Evolutionary conservation across 2,329 filamentous ascomycete genomes (phyloP).

Genomic region (Apiospora kogelbergensis): DNA sequence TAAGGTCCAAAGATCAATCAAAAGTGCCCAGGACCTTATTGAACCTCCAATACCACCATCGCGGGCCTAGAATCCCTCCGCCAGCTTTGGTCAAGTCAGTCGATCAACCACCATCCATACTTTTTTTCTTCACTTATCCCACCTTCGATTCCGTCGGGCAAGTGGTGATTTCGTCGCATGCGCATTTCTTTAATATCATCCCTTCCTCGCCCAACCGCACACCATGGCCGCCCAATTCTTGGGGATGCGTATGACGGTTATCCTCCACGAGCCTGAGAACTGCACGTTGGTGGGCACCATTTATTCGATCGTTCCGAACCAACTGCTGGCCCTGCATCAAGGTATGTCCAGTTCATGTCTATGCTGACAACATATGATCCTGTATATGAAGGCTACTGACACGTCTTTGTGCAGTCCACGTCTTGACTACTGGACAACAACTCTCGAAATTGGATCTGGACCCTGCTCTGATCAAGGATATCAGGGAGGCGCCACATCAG

Average conservation of each 20-base stretch:
- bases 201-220: background rate
- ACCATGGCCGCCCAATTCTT: conserved; percentile 12
- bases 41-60: background rate
- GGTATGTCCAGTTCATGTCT: background rate
- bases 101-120: background rate
- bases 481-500: conserved; percentile 13
- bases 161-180: background rate
- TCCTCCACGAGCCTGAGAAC: conserved; percentile 11
- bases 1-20: background rate
- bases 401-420: conserved; percentile 6
- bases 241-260: conserved; percentile 16
- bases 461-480: conserved; percentile 27
- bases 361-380: no score
- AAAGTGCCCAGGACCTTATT: conserved; percentile 1
- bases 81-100: background rate
- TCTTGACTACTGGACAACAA: conserved; percentile 14
- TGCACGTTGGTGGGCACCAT: conserved; percentile 14
- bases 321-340: conserved; percentile 13
- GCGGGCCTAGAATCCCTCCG: background rate
- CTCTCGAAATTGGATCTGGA: conserved; percentile 10
- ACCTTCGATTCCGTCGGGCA: background rate
- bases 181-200: background rate
- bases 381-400: background rate
- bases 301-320: conserved; percentile 11
- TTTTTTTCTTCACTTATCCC: background rate